phyloP scores from a whole-genome alignment of 2,329 filamentous ascomycete genomes.

The Botrytis sinoallii region DNA sequence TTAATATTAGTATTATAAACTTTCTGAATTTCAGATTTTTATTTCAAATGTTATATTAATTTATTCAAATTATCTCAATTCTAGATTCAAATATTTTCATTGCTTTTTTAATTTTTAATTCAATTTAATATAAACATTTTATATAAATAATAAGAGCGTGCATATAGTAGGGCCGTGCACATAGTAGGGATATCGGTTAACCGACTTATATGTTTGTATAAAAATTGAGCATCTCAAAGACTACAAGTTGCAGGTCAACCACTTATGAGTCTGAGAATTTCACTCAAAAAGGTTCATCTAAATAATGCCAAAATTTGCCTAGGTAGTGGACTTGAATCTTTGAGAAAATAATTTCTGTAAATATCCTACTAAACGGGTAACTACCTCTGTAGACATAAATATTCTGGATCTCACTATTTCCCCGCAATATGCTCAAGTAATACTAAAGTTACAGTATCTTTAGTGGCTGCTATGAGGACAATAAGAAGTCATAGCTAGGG shows the following conservation, averaged over 20 bases:
- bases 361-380: neutral
- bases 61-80: no score
- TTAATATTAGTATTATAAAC: no score
- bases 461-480: neutral
- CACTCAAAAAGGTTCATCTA: fast-evolving
- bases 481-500: neutral
- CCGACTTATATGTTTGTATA: neutral
- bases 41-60: no score
- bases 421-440: neutral
- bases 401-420: neutral
- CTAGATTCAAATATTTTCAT: no score
- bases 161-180: no score
- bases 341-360: neutral
- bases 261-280: neutral
- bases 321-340: neutral
- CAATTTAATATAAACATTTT: no score
- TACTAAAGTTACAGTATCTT: neutral
- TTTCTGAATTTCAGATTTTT: no score
- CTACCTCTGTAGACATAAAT: neutral
- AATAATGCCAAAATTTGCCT: fast-evolving
- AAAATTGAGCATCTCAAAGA: neutral
- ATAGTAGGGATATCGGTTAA: no score
- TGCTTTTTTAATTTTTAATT: no score
- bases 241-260: no score
- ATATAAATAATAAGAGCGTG: no score